phyloP scores from a whole-genome alignment of 257 asterid species.

The Galeopsis tetrahit region DNA sequence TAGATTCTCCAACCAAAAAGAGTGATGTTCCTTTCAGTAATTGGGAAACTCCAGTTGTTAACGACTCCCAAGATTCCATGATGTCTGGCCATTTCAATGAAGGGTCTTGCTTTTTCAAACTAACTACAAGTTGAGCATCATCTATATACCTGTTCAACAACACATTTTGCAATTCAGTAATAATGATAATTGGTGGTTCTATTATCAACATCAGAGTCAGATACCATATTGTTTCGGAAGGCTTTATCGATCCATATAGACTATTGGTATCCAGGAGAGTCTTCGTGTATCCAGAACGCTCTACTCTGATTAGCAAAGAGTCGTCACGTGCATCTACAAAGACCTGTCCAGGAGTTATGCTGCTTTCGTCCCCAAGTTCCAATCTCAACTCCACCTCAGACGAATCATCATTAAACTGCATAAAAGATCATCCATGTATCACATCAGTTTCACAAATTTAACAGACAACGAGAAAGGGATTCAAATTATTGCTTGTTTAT shows the following conservation, averaged over 20 bases:
- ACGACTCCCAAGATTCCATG: constrained; percentile 93
- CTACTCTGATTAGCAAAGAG: constrained; percentile 67
- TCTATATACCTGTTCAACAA: constrained; percentile 76
- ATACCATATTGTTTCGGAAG: constrained; percentile 93
- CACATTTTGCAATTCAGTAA: neutral
- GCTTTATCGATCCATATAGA: constrained; percentile 80
- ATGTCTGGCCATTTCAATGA: constrained; percentile 93
- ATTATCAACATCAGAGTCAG: constrained; percentile 6
- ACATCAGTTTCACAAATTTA: constrained; percentile 23
- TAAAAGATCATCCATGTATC: constrained; percentile 19
- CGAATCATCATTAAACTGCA: constrained; percentile 82
- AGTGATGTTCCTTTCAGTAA: constrained; percentile 84
- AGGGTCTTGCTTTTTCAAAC: constrained; percentile 82
- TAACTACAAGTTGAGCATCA: constrained; percentile 77
- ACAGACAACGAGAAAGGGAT: neutral
- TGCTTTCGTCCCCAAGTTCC: constrained; percentile 63
- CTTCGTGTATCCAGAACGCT: constrained; percentile 53
- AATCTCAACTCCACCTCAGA: constrained; percentile 88
- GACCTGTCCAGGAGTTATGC: constrained; percentile 58
- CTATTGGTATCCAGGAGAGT: constrained; percentile 72
- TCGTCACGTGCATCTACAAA: constrained; percentile 73
- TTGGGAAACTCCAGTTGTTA: constrained; percentile 66
- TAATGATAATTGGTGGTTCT: neutral
- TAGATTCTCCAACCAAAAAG: constrained; percentile 86
- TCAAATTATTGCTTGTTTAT: constrained; percentile 9